A percentile compares a stretch with the other conserved stretches of the same genome.
These are phyloP conservation scores for Podospora didyma DNA, from an alignment of 495 filamentous ascomycete genomes.

Conservation along the genomic window DNA sequence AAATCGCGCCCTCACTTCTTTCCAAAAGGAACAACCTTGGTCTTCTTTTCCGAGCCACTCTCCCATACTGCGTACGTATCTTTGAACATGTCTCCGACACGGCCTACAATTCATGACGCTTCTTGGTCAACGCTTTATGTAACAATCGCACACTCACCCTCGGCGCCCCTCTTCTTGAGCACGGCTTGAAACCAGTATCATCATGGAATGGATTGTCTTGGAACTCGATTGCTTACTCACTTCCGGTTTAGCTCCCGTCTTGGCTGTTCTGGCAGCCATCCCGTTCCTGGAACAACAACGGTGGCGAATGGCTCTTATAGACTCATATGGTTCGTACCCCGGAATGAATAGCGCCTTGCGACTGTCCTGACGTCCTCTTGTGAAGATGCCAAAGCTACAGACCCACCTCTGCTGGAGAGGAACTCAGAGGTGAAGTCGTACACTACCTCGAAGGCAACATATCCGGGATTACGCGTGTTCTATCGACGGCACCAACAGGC, in stretches of 20 bases:
- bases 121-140: no score
- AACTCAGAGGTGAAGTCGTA: conserved; percentile 69
- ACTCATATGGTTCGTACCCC: conserved; percentile 4
- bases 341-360: background rate
- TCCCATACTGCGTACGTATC: background rate
- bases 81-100: background rate
- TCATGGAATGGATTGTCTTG: background rate
- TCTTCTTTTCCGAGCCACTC: no score
- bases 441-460: conserved; percentile 64
- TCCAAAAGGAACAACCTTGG: no score
- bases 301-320: conserved; percentile 9
- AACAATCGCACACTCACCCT: no score
- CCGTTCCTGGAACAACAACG: background rate
- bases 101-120: background rate
- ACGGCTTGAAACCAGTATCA: no score
- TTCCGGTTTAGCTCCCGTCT: background rate
- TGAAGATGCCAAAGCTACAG: conserved; percentile 43
- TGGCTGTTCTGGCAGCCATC: background rate
- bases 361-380: background rate
- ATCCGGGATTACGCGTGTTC: conserved; percentile 77
- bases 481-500: conserved; percentile 76
- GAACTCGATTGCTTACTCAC: background rate
- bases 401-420: conserved; percentile 74
- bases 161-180: background rate
- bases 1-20: no score